Percentiles rank a stretch among this genome's conserved stretches.
Conservation (phyloP, 2,329 filamentous ascomycete genomes). For the Epichloe gansuensis region DNA sequence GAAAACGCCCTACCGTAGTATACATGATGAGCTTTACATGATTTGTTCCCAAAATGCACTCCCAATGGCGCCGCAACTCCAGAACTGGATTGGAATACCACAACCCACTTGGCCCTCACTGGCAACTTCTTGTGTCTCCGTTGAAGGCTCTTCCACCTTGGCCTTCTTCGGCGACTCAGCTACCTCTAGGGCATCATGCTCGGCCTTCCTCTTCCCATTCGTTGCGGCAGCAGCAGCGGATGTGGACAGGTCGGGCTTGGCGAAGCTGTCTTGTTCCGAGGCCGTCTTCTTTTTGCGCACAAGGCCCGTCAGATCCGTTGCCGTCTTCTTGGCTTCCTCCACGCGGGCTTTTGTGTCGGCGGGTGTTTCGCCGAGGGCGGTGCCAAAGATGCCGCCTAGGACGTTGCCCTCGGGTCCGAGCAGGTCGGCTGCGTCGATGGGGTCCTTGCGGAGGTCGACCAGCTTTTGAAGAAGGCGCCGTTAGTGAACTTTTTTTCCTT, state of each 20-base stretch:
- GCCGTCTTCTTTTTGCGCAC: slow-evolving; percentile 56
- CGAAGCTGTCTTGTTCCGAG: slow-evolving; percentile 19
- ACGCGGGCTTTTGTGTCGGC: slow-evolving; percentile 50
- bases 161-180: slow-evolving; percentile 23
- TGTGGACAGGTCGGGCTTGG: slow-evolving; percentile 7
- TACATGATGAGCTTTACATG: too few species aligned
- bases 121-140: background rate
- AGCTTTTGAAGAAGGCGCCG: slow-evolving; percentile 32
- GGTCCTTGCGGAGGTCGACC: slow-evolving; percentile 50
- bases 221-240: slow-evolving; percentile 6
- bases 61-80: background rate
- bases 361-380: slow-evolving; percentile 49
- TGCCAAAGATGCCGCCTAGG: slow-evolving; percentile 49
- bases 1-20: too few species aligned
- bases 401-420: slow-evolving; percentile 26
- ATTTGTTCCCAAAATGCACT: too few species aligned
- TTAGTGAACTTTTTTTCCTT: background rate
- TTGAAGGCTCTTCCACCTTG: slow-evolving; percentile 18
- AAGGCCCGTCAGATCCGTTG: slow-evolving; percentile 62
- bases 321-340: slow-evolving; percentile 60
- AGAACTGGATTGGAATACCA: too few species aligned
- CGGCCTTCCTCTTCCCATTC: slow-evolving; percentile 30
- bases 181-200: slow-evolving; percentile 15
- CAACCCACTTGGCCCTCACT: background rate
- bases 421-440: slow-evolving; percentile 32